A percentile compares a stretch with the other conserved stretches of the same genome.
Evolutionary conservation across 352 stramenopile genomes (phyloP).

Genomic region (Globisporangium cederbergense): DNA sequence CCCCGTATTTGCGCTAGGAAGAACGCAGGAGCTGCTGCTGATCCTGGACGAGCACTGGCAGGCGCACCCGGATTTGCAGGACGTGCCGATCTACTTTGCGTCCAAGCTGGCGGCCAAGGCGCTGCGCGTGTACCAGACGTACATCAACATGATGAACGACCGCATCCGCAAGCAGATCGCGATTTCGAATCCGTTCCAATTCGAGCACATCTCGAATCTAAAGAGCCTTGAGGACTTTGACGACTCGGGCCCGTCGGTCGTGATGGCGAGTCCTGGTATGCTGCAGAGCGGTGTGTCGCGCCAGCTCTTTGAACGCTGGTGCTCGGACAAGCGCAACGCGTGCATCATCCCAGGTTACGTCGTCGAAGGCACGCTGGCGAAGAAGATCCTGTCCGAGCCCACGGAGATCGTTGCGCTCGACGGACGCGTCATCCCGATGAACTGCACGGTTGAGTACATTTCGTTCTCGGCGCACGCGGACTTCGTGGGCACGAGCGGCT

Average conservation of each 20-base stretch:
- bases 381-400: slow-evolving; percentile 95
- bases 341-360: slow-evolving; percentile 99
- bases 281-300: slow-evolving; percentile 97
- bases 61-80: slow-evolving; percentile 89
- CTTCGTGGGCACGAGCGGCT: slow-evolving; percentile 95
- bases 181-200: slow-evolving; percentile 97
- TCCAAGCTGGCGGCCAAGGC: slow-evolving; percentile 95
- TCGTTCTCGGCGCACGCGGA: slow-evolving; percentile 98
- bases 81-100: slow-evolving; percentile 99
- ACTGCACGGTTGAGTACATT: slow-evolving; percentile 96
- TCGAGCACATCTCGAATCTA: slow-evolving; percentile 96
- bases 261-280: slow-evolving; percentile 99
- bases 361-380: slow-evolving; percentile 97
- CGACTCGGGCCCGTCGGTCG: slow-evolving; percentile 96
- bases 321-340: slow-evolving; percentile 96
- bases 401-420: slow-evolving; percentile 95
- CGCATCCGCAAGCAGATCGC: slow-evolving; percentile 97
- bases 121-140: slow-evolving; percentile 98
- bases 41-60: slow-evolving; percentile 99
- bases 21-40: slow-evolving; percentile 98
- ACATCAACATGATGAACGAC: slow-evolving; percentile 99
- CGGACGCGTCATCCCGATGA: slow-evolving; percentile 92
- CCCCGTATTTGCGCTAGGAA: slow-evolving; percentile 97
- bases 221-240: slow-evolving; percentile 97
- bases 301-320: slow-evolving; percentile 98